phyloP scores from a whole-genome alignment of 179 eudicot species.

The Amaranthus tricolor region DNA sequence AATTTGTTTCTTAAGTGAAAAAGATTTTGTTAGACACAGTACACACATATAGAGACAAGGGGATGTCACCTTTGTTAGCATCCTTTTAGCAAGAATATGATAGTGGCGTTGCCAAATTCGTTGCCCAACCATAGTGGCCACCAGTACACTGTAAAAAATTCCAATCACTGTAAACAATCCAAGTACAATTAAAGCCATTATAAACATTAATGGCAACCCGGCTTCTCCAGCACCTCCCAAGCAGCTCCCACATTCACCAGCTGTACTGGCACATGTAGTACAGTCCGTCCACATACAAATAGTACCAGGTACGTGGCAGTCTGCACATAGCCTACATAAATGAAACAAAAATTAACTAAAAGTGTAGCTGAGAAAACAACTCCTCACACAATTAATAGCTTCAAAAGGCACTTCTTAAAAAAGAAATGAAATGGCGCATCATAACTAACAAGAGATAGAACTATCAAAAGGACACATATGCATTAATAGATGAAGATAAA shows the following conservation, averaged over 20 bases:
- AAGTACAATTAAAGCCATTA: conserved; percentile 72
- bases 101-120: conserved; percentile 98
- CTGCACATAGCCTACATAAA: conserved; percentile 71
- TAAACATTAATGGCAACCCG: conserved; percentile 67
- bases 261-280: conserved; percentile 74
- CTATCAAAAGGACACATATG: neutral
- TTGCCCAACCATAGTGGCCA: conserved; percentile 98
- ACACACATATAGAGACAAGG: neutral
- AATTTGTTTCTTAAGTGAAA: neutral
- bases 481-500: neutral
- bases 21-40: neutral
- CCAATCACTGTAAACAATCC: conserved; percentile 88
- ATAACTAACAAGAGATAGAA: neutral
- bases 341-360: conserved; percentile 7
- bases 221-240: conserved; percentile 96
- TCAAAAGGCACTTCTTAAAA: neutral
- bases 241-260: conserved; percentile 91
- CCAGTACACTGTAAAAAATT: conserved; percentile 88
- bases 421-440: neutral
- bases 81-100: conserved; percentile 96
- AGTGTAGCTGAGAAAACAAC: neutral
- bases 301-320: conserved; percentile 94
- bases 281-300: conserved; percentile 93
- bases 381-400: neutral
- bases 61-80: conserved; percentile 83